Conservation (phyloP, 352 stramenopile species). For the Phytopythium chamaehyphon region DNA sequence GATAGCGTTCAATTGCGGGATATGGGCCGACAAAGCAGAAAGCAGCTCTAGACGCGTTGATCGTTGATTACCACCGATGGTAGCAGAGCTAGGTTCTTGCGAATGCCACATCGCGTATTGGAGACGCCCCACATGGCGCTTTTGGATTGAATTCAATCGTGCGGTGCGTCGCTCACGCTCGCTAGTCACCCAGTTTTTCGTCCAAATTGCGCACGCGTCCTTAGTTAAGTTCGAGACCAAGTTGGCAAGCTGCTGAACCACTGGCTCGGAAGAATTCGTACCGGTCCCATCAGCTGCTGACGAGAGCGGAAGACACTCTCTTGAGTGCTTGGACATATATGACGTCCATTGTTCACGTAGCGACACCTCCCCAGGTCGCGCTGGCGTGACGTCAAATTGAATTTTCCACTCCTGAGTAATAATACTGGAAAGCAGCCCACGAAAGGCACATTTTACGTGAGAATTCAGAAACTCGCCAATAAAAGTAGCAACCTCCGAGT, state of each 20-base stretch:
- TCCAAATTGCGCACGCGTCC: neutral
- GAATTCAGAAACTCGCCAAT: neutral
- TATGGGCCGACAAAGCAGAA: slow-evolving; percentile 32
- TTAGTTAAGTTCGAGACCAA: neutral
- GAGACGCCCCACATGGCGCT: slow-evolving; percentile 24
- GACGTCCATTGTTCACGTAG: slow-evolving; percentile 1
- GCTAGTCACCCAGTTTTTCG: slow-evolving; percentile 1
- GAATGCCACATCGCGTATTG: slow-evolving; percentile 39
- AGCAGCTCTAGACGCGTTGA: slow-evolving; percentile 32
- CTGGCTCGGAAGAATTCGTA: neutral
- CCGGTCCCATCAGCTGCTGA: too few species aligned
- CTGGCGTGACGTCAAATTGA: neutral
- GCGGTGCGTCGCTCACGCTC: slow-evolving; percentile 5
- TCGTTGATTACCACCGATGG: neutral
- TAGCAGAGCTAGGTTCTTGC: neutral
- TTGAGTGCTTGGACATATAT: neutral
- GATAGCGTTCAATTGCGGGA: slow-evolving; percentile 29
- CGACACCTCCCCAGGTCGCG: neutral
- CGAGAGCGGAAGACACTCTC: neutral
- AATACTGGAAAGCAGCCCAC: neutral
- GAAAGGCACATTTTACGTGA: neutral
- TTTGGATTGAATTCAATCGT: slow-evolving; percentile 10
- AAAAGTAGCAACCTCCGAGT: neutral
- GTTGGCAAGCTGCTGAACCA: neutral
- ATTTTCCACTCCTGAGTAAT: slow-evolving; percentile 6